Base-by-base conservation (phyloP, 257 asterid species). In the Orobanche coerulescens region DNA sequence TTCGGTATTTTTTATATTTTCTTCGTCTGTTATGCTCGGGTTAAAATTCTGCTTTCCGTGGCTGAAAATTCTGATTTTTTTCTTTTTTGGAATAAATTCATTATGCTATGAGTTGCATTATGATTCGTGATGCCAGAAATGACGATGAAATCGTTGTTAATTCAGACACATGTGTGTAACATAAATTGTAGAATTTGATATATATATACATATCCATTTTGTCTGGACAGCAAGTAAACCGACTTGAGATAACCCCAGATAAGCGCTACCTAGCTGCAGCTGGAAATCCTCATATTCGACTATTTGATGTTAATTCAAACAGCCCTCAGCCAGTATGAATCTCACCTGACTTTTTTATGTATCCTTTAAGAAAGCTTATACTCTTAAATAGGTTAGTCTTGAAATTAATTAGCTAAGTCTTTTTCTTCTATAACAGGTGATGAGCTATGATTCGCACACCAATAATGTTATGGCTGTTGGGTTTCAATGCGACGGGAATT, bases 401-500 rank as follows among this genome's bases (percentile, higher is more conserved):
- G 18, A 58, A 24, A 53, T 43, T 33, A 72, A 39, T 52, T 33
- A 40, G 30, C 49, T 44, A 25, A 26, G 14, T 55, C 31, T 25
- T 33, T 14, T 50, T 6, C 40, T 49, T 50, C 47, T 69, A 37
- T 72, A 61, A 58, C 79, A 92, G 97, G 88, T 88, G 65, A 81
- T 82, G 93, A 92, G 95, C 82, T 92, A 86, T 81, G 98, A 92
- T 66, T 87, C 98, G 5, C 98, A 88, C 74, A 92, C 97, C 54
- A 92, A 76, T 68, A 92, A 92, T 67, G 98, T 92, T 23, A 92
- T 86, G 98, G 98, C 98, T 43, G 95, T 92, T 69, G 98, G 98
- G 58, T 92, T 92, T 77, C 95, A 83, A 67, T 87, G 98, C 69
- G 98, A 92, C 73, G 97, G 97, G 42, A 86, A 89, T 55, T 92